Evolutionary conservation across 768 basidiomycete species (phyloP).

Genomic region (Psilocybe cyanescens): DNA sequence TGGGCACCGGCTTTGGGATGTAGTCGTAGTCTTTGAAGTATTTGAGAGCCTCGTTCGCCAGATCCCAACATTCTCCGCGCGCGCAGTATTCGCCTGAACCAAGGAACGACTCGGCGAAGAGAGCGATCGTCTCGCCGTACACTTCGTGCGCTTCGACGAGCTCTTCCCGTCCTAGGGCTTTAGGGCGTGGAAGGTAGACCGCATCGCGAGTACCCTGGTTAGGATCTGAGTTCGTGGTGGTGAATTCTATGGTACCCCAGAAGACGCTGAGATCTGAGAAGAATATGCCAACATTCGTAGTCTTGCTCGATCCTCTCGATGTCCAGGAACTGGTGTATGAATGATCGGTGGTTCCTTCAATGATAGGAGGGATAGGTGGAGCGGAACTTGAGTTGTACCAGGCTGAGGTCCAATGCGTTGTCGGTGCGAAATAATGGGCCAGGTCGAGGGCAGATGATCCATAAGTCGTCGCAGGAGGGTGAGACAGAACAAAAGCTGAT

Average conservation of each 20-base stretch:
- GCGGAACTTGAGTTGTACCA: constrained; percentile 42
- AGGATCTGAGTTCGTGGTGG: constrained; percentile 31
- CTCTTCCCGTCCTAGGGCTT: constrained; percentile 31
- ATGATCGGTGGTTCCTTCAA: constrained; percentile 29
- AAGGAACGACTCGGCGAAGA: constrained; percentile 49
- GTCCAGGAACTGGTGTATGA: constrained; percentile 31
- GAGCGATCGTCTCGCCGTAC: constrained; percentile 53
- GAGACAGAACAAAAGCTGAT: constrained; percentile 22
- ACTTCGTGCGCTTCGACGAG: constrained; percentile 47
- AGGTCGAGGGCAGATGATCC: constrained; percentile 42
- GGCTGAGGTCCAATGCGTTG: constrained; percentile 40
- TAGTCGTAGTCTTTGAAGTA: constrained; percentile 44
- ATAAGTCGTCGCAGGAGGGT: constrained; percentile 25
- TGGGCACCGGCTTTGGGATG: constrained; percentile 48
- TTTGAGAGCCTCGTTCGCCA: constrained; percentile 53
- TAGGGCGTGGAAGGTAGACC: constrained; percentile 41
- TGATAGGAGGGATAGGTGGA: constrained; percentile 36
- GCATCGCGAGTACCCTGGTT: constrained; percentile 37
- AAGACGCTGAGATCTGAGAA: constrained; percentile 55
- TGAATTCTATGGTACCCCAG: constrained; percentile 48
- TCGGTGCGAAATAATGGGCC: constrained; percentile 46
- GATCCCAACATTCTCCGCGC: constrained; percentile 63
- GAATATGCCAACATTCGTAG: constrained; percentile 38
- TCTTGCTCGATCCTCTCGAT: constrained; percentile 31
- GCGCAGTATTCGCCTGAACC: constrained; percentile 46